These are phyloP conservation scores for Tilletia setariae DNA, from an alignment of 1,284 basidiomycete genomes.

Conservation along the genomic window DNA sequence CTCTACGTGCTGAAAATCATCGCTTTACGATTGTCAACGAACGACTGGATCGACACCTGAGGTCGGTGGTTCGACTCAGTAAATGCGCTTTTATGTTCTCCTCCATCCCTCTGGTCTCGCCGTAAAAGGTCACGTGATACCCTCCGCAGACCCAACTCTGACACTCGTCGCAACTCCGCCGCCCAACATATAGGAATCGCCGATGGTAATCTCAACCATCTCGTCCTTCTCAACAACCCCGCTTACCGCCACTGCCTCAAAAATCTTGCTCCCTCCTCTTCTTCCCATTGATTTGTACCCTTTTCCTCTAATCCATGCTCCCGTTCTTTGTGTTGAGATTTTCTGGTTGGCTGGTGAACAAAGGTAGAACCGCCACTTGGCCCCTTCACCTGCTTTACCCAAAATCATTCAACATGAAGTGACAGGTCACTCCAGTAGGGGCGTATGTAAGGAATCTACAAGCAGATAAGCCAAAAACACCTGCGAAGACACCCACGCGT, in stretches of 20 bases:
- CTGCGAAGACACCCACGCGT: no score
- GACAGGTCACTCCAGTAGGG: not conserved
- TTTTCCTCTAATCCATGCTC: not conserved
- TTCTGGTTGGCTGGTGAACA: not conserved
- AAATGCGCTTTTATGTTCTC: no score
- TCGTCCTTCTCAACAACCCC: not conserved
- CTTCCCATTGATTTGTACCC: not conserved
- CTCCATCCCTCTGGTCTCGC: no score
- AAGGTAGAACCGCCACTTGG: not conserved
- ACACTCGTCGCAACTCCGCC: no score
- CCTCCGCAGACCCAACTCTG: no score
- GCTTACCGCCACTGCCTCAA: conserved; percentile 1
- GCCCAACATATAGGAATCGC: not conserved
- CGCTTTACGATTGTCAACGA: no score
- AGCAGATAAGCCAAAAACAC: no score
- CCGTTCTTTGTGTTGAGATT: not conserved
- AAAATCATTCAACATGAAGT: not conserved
- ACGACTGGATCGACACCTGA: no score
- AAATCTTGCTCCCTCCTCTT: not conserved
- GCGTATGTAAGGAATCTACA: not conserved
- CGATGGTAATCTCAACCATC: conserved; percentile 1
- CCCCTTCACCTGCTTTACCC: not conserved
- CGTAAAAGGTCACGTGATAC: no score
- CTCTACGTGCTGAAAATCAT: no score
- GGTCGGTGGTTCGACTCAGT: no score